Evolutionary conservation across 345 rosid genomes (phyloP), one percentile per base, ranked within the genome.

Genomic region (Schrenkiella parvula): DNA sequence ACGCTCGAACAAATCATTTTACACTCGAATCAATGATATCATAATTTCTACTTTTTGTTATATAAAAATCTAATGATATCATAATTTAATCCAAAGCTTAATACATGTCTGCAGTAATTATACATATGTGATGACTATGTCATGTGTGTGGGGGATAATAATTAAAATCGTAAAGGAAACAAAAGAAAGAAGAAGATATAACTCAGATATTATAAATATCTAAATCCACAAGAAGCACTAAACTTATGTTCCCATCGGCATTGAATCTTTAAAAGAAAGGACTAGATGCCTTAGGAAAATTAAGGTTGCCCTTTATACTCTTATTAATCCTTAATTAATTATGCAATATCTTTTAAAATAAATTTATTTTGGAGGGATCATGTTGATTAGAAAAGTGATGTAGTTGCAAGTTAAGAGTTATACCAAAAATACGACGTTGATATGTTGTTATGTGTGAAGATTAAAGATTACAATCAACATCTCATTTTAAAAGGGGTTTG

Each of bases 261-360:
- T 54, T 76, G 66, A 63, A 76, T 76, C 71, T 63, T 63, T 37
- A 62, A 63, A 70, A 69, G 38, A 61, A 34, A 64, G 61, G 53
- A 47, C 61, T 46, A 63, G 80, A 70, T 64, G 80, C 80, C 66
- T 55, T 64, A 12, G 71, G 71, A 70, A 63, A 63, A 69, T 76
- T 76, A 76, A 76, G 75, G 71, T 76, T 69, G 15, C 29, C 60
- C 54, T 63, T 69, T 76, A 62, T 43, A 69, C 69, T 75, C 68
- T 37, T 23, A 55, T 41, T 10, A 48, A 32, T 23, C 18, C 38
- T 51, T 43, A 50, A 61, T 53, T 38, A 43, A 53, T 28, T 62
- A 75, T 25, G 43, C 32, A 73, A 43, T 25, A 22, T 72, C 53
- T 32, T 23, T 44, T 64, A 1, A 15, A 54, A 21, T 15, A 41